Conservation (phyloP, 768 basidiomycete species). For the Suillus variegatus region DNA sequence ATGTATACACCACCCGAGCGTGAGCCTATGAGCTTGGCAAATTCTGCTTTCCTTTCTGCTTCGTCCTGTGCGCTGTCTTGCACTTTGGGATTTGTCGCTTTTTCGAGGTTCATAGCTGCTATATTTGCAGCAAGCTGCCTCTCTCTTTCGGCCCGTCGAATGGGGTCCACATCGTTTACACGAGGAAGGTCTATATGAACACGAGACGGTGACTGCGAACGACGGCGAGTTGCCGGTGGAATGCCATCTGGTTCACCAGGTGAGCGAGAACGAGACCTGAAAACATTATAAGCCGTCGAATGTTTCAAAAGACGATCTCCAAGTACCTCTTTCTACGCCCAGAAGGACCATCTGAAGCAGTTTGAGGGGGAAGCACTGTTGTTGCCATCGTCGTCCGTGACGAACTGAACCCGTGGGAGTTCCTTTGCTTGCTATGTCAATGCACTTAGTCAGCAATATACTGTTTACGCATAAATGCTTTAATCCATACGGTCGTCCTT, state of each 20-base stretch:
- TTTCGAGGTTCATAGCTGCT: conserved; percentile 69
- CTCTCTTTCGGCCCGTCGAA: conserved; percentile 75
- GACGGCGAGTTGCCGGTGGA: conserved; percentile 43
- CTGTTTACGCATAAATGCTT: too few species aligned
- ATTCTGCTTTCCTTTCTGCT: conserved; percentile 81
- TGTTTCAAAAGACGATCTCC: neutral
- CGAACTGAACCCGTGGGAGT: conserved; percentile 1
- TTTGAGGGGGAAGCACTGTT: conserved; percentile 32
- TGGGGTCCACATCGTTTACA: conserved; percentile 75
- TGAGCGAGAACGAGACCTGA: conserved; percentile 53
- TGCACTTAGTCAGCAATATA: neutral
- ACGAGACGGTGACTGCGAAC: conserved; percentile 36
- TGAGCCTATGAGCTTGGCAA: conserved; percentile 79
- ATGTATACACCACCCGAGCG: conserved; percentile 95
- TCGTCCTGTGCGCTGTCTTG: conserved; percentile 44
- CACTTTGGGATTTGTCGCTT: conserved; percentile 51
- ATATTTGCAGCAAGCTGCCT: conserved; percentile 73
- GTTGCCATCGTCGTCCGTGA: conserved; percentile 40
- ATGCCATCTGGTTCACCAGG: conserved; percentile 32
- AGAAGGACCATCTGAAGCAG: conserved; percentile 33
- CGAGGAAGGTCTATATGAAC: conserved; percentile 42
- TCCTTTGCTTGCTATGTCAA: neutral
- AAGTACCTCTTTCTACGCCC: conserved; percentile 50
- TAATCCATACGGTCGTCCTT: too few species aligned
- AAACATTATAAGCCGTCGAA: conserved; percentile 2